phyloP scores from a whole-genome alignment of 495 filamentous ascomycete genomes.

The Aspergillus incahuasiensis region DNA sequence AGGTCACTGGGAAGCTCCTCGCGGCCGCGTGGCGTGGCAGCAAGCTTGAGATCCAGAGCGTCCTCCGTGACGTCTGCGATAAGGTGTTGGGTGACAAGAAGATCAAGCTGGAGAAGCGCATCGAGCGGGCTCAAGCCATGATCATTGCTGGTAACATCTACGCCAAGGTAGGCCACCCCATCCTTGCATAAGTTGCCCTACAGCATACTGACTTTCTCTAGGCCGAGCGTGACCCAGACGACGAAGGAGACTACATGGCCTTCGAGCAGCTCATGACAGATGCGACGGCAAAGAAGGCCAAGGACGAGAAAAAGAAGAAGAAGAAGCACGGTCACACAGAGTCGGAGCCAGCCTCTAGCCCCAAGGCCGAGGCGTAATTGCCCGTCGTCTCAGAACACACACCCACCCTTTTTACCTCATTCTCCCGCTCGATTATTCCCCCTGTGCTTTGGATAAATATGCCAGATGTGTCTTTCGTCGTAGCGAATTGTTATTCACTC shows the following conservation, averaged over 20 bases:
- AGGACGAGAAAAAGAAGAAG: constrained; percentile 67
- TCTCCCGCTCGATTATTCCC: background rate
- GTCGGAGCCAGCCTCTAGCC: constrained; percentile 11
- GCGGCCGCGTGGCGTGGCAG: constrained; percentile 95
- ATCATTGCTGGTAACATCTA: constrained; percentile 85
- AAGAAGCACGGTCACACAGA: constrained; percentile 40
- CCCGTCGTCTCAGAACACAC: background rate
- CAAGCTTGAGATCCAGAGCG: constrained; percentile 97
- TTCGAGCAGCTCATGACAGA: constrained; percentile 98
- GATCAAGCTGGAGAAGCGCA: constrained; percentile 73
- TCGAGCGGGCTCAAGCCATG: constrained; percentile 87
- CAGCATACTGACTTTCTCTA: constrained; percentile 28
- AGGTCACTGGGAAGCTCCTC: constrained; percentile 97
- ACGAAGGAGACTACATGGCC: constrained; percentile 97
- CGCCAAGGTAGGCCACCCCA: constrained; percentile 55
- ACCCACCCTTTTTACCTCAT: background rate
- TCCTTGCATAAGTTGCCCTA: background rate
- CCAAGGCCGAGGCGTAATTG: constrained; percentile 5
- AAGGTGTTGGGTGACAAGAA: constrained; percentile 71
- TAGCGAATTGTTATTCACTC: constrained; percentile 10
- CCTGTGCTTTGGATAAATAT: constrained; percentile 10
- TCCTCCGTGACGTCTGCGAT: constrained; percentile 84
- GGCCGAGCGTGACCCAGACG: constrained; percentile 88
- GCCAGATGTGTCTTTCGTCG: constrained; percentile 5
- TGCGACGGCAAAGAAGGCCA: constrained; percentile 85